Evolutionary conservation across 169 alveolate species (phyloP), one percentile per base, ranked within the genome.

Genomic region (Besnoitia besnoiti): DNA sequence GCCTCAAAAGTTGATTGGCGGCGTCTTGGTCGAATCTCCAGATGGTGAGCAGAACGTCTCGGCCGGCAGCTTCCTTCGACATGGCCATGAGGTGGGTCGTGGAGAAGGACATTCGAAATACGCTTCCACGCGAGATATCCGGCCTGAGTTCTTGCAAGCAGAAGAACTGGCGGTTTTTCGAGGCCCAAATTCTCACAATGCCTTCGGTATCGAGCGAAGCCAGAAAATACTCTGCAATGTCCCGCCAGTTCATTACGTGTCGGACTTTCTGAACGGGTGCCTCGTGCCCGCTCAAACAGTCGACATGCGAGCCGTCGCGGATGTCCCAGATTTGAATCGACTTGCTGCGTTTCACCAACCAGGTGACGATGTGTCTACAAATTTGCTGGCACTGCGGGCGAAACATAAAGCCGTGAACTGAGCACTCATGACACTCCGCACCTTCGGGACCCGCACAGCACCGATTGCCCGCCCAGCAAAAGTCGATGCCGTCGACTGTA

Each of bases 211-310:
- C 80, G 80, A 67, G 80, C 19, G 80, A 67, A 67, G 80, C 80
- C n/a, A 67, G n/a, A 16, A 67, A 67, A 42, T 67, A 67, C 7
- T 67, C 80, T 37, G 80, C 42, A 16, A 67, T 19, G 8, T 67
- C 80, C n/a, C 42, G 19, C 80, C 80, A 67, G 80, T 67, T 67
- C 80, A 67, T 67, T n/a, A 67, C 80, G 80, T 67, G 80, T 21
- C 80, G 80, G n/a, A 67, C 80, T n/a, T 67, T 67, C 80, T 67
- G 80, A 5, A 67, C 42, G 42, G 80, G 80, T 7, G 80, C 80
- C 14, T 67, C 80, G 44, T 67, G 80, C 44, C 46, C 80, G 44
- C 42, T 37, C 46, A 67, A 35, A n/a, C 46, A 33, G 21, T 35
- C 19, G 21, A 67, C 42, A 35, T 35, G 19, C 42, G 80, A 1